Conservation (phyloP, 2,329 filamentous ascomycete species). For the Elsinoe arachidis region DNA sequence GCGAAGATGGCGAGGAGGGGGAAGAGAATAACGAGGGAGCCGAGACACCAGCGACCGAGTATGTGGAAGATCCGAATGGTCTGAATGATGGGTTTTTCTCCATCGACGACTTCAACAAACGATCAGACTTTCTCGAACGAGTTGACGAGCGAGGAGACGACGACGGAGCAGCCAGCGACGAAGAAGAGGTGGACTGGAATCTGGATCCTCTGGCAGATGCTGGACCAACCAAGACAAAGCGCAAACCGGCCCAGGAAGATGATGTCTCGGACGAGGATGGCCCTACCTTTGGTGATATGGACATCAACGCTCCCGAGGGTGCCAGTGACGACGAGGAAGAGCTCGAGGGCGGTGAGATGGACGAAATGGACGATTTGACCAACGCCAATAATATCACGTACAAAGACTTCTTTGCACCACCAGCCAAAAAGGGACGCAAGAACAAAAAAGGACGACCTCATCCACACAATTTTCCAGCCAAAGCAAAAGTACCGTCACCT, state of each 20-base stretch:
- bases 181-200: conserved; percentile 84
- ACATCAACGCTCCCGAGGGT: conserved; percentile 64
- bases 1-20: conserved; percentile 24
- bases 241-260: conserved; percentile 22
- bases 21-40: conserved; percentile 41
- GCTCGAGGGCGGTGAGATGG: conserved; percentile 48
- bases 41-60: conserved; percentile 46
- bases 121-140: conserved; percentile 80
- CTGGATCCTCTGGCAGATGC: conserved; percentile 55
- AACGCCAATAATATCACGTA: conserved; percentile 89
- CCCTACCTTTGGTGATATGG: conserved; percentile 74
- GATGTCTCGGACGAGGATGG: conserved; percentile 63
- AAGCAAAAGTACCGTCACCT: conserved; percentile 28
- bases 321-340: conserved; percentile 54
- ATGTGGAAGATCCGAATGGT: conserved; percentile 66
- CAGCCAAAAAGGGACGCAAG: conserved; percentile 58
- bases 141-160: conserved; percentile 73
- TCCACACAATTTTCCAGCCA: conserved; percentile 39
- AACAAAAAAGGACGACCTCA: conserved; percentile 50
- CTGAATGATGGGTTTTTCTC: conserved; percentile 98
- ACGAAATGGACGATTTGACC: conserved; percentile 44
- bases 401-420: conserved; percentile 86
- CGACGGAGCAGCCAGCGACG: conserved; percentile 66
- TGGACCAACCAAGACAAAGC: conserved; percentile 27
- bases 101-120: conserved; percentile 93